These are phyloP conservation scores for Leishmania tropica DNA, from an alignment of 208 protist species.

Conservation along the genomic window DNA sequence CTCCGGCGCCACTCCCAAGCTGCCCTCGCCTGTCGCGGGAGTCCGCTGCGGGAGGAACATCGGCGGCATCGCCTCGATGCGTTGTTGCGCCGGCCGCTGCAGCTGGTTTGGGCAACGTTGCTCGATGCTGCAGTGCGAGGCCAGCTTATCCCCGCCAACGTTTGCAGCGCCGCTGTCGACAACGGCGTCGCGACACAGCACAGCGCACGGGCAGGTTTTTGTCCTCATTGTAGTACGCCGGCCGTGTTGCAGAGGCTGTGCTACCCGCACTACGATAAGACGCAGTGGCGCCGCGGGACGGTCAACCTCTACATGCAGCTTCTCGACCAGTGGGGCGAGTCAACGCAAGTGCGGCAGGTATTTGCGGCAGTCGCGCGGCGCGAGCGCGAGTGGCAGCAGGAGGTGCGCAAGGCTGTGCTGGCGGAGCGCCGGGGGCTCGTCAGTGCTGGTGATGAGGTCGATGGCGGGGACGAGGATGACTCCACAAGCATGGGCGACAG, in stretches of 20 bases:
- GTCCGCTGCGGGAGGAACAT: background rate
- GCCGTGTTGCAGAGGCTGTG: slow-evolving; percentile 20
- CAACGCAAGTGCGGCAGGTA: slow-evolving; percentile 45
- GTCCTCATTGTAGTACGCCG: background rate
- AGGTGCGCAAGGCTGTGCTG: slow-evolving; percentile 17
- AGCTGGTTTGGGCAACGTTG: slow-evolving; percentile 19
- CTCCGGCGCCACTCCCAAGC: slow-evolving; percentile 6
- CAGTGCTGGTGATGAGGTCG: background rate
- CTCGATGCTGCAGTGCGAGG: slow-evolving; percentile 18
- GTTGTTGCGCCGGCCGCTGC: background rate
- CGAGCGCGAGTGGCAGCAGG: slow-evolving; percentile 24
- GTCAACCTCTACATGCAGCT: slow-evolving; percentile 55
- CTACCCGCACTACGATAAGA: slow-evolving; percentile 30
- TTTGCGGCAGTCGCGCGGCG: slow-evolving; percentile 35
- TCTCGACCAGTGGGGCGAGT: slow-evolving; percentile 54
- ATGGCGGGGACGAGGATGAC: background rate
- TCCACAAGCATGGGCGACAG: background rate
- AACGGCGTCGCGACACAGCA: background rate
- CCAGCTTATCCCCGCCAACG: background rate
- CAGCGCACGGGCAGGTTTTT: background rate
- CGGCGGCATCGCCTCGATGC: background rate
- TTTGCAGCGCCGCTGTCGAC: too few species aligned
- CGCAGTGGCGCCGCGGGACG: slow-evolving; percentile 41
- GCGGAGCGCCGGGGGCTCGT: background rate
- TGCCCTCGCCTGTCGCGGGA: background rate